Conservation (phyloP, 2,329 filamentous ascomycete genomes). For the Alternaria consortialis region DNA sequence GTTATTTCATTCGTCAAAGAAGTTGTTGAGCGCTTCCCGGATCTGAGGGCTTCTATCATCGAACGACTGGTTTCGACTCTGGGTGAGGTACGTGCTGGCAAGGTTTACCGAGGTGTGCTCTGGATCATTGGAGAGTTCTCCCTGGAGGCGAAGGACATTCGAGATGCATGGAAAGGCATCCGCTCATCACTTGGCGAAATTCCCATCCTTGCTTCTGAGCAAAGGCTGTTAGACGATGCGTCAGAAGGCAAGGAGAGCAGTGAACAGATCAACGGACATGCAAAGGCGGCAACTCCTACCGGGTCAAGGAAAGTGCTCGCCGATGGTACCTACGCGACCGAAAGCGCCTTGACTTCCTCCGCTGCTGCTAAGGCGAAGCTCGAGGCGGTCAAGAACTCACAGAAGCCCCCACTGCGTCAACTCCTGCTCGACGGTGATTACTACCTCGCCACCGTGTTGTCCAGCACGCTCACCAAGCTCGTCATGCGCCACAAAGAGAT, state of each 20-base stretch:
- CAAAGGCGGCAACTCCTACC: constrained; percentile 77
- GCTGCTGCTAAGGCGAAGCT: constrained; percentile 88
- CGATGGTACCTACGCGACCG: constrained; percentile 96
- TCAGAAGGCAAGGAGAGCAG: constrained; percentile 65
- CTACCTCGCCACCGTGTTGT: constrained; percentile 93
- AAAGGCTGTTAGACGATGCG: constrained; percentile 86
- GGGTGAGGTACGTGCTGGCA: constrained; percentile 91
- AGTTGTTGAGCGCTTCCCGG: constrained; percentile 97
- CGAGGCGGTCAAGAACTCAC: constrained; percentile 95
- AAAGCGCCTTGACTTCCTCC: constrained; percentile 93
- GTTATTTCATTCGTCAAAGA: constrained; percentile 99
- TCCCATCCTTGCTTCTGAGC: constrained; percentile 93
- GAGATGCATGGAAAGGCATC: constrained; percentile 96
- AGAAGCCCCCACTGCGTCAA: constrained; percentile 93
- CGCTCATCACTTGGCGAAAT: constrained; percentile 94
- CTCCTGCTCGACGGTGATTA: constrained; percentile 95
- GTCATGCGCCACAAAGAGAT: constrained; percentile 98
- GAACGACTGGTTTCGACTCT: constrained; percentile 88
- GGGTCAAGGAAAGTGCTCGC: constrained; percentile 92
- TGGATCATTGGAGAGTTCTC: constrained; percentile 99
- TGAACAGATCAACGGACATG: constrained; percentile 81
- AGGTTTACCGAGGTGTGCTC: constrained; percentile 94
- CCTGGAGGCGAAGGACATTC: constrained; percentile 89
- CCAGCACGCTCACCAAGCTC: constrained; percentile 93
- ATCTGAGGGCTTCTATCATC: constrained; percentile 85